phyloP scores from a whole-genome alignment of 2,329 filamentous ascomycete species.

The Colletotrichum trifolii region DNA sequence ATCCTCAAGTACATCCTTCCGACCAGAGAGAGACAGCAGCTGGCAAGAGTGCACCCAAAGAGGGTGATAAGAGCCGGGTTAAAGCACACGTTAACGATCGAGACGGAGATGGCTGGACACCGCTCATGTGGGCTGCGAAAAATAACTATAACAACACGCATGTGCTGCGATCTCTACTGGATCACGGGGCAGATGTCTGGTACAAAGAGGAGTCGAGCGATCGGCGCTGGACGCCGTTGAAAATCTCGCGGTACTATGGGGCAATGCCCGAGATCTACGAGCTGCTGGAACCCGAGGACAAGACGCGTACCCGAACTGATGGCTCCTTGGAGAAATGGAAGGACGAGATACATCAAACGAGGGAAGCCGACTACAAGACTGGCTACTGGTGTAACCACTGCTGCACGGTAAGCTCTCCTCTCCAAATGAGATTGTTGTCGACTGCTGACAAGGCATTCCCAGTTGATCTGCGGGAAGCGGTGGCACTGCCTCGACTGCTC shows the following conservation, averaged over 20 bases:
- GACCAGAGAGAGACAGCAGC: not conserved
- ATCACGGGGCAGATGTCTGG: conserved; percentile 32
- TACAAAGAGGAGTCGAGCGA: conserved; percentile 14
- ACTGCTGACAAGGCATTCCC: too few relatives aligned
- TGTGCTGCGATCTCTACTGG: conserved; percentile 24
- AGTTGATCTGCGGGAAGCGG: too few relatives aligned
- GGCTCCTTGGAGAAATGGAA: conserved; percentile 33
- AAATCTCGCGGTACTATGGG: conserved; percentile 32
- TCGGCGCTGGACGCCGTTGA: conserved; percentile 35
- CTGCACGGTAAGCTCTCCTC: conserved; percentile 1
- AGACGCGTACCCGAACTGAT: conserved; percentile 13
- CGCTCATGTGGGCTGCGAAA: conserved; percentile 37
- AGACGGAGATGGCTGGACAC: conserved; percentile 39
- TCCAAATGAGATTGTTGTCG: too few relatives aligned
- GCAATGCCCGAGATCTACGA: not conserved
- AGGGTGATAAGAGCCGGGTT: not conserved
- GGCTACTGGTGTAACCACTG: conserved; percentile 1
- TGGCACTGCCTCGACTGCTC: too few relatives aligned
- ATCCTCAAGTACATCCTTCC: too few relatives aligned
- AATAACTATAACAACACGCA: not conserved
- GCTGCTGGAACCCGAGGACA: conserved; percentile 21
- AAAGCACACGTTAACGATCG: conserved; percentile 6
- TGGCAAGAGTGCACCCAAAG: not conserved
- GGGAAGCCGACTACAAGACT: not conserved
- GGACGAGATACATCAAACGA: conserved; percentile 16